Percentiles rank a stretch among this genome's conserved stretches.
phyloP scores from a whole-genome alignment of 176 grass and related monocot genomes.

The Zea luxurians region DNA sequence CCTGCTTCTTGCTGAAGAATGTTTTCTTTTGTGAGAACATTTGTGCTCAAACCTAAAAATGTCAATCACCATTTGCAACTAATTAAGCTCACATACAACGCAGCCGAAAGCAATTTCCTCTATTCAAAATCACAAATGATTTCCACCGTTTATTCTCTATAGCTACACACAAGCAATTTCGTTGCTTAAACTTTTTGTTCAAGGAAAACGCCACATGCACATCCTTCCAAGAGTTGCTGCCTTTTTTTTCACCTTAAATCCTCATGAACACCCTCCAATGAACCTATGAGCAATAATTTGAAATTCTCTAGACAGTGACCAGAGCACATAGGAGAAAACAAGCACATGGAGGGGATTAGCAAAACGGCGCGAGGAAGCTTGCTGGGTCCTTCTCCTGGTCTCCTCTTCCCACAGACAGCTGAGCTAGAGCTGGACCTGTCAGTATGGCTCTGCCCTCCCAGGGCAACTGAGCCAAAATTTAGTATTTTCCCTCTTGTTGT shows the following conservation, averaged over 20 bases:
- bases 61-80: neutral
- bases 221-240: neutral
- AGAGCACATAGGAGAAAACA: slow-evolving; percentile 1
- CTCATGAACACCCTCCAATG: neutral
- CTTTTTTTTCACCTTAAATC: slow-evolving; percentile 22
- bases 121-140: no score
- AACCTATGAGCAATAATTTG: neutral
- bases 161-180: neutral
- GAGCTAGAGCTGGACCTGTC: slow-evolving; percentile 46
- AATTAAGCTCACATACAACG: neutral
- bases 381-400: slow-evolving; percentile 43
- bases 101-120: no score
- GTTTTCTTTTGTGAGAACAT: neutral
- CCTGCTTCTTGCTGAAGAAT: neutral
- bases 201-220: neutral
- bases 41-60: neutral
- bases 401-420: neutral
- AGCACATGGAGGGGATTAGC: slow-evolving; percentile 13
- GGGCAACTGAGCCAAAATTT: slow-evolving; percentile 11
- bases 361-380: slow-evolving; percentile 41
- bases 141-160: neutral
- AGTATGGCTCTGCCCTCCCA: neutral
- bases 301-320: neutral
- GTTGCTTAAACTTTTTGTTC: neutral
- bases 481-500: neutral